Conservation (phyloP, 306 rosid species). For the Datisca glomerata region DNA sequence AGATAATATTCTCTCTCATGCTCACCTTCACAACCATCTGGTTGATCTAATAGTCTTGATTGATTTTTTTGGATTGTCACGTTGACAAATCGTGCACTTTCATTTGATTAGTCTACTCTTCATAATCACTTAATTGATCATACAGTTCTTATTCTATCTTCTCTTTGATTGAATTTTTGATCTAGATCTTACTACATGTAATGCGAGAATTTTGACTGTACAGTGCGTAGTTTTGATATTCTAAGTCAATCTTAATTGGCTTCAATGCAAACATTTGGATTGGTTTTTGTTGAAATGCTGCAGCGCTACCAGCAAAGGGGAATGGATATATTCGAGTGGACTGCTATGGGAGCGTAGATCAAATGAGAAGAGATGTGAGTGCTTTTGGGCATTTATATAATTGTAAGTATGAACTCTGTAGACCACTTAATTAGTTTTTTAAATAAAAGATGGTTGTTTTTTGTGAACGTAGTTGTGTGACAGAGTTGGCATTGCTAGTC, state of each 20-base stretch:
- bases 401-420: neutral
- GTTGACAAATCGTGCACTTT: too few relatives aligned
- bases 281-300: conserved; percentile 59
- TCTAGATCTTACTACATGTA: too few relatives aligned
- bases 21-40: too few relatives aligned
- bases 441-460: conserved; percentile 12
- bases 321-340: conserved; percentile 85
- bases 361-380: conserved; percentile 94
- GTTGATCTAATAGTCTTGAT: too few relatives aligned
- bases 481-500: conserved; percentile 81
- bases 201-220: too few relatives aligned
- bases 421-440: conserved; percentile 4
- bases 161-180: too few relatives aligned
- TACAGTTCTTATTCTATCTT: too few relatives aligned
- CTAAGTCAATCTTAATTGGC: conserved; percentile 60
- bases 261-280: conserved; percentile 70
- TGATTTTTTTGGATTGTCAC: too few relatives aligned
- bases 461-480: conserved; percentile 64
- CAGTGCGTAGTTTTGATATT: conserved; percentile 21
- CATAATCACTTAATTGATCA: too few relatives aligned
- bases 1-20: too few relatives aligned
- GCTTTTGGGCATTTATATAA: neutral
- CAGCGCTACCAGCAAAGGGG: conserved; percentile 62
- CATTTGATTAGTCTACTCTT: too few relatives aligned
- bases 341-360: conserved; percentile 93